A percentile compares a stretch with the other conserved stretches of the same genome.
Evolutionary conservation across 805 yeast species (phyloP).

Genomic region (Sugiyamaella qingdaonensis): DNA sequence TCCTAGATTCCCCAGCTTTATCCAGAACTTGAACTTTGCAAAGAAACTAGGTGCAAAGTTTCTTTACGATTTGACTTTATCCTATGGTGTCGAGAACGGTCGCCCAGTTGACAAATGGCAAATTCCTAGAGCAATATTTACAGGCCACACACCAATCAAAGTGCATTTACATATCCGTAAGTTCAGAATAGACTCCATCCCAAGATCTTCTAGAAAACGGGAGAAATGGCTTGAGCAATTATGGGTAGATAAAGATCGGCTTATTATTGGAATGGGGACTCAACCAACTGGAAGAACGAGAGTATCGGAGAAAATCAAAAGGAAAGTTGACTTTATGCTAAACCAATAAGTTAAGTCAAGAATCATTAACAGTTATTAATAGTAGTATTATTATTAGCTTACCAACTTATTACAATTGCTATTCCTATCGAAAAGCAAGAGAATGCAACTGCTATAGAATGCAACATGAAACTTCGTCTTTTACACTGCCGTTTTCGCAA

Average conservation of each 20-base stretch:
- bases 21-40: slow-evolving; percentile 25
- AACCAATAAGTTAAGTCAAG: not conserved
- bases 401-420: no score
- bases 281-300: not conserved
- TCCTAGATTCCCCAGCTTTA: slow-evolving; percentile 55
- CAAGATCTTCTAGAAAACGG: slow-evolving; percentile 10
- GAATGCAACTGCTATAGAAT: no score
- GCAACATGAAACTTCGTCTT: not conserved
- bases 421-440: not conserved
- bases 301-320: not conserved
- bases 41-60: slow-evolving; percentile 24
- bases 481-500: slow-evolving; percentile 51
- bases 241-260: slow-evolving; percentile 68
- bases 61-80: slow-evolving; percentile 54
- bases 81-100: not conserved
- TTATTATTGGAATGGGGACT: slow-evolving; percentile 26
- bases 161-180: not conserved
- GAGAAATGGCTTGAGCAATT: slow-evolving; percentile 68
- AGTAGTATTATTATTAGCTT: no score
- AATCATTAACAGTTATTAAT: no score
- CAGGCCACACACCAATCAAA: not conserved
- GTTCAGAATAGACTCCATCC: not conserved
- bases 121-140: not conserved
- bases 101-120: not conserved
- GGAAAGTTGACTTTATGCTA: not conserved